Evolutionary conservation across 2,329 filamentous ascomycete genomes (phyloP), one percentile per base, ranked within the genome.

Genomic region (Fusarium fujikuroi): DNA sequence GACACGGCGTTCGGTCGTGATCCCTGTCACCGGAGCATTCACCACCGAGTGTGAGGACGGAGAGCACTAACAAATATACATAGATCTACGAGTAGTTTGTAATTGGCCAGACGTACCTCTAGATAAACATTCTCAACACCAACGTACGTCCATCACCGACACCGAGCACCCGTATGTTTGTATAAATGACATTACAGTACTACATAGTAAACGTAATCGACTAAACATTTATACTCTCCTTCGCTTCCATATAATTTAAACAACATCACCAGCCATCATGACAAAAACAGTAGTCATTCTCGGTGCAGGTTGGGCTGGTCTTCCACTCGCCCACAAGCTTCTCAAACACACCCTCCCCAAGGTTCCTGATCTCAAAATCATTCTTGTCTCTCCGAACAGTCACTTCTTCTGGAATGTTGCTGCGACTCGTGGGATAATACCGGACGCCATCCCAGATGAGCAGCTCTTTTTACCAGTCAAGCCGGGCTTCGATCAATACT

Each of bases 401-500:
- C 85, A 87, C 73, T 87, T 89, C 73, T 89, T 84, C 80, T 89
- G 87, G 87, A 89, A 88, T 74, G 70, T 89, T 11, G 87, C 87
- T 2, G 85, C 87, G 5, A 85, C 87, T n/a, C 86, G 87, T 42
- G 86, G 85, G 70, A 82, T 89, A 43, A 82, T 89, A 28, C 87
- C 87, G 2, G 84, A 83, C 34, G 78, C 82, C 39, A 79, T 88
- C 61, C 80, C 82, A 21, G 85, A 88, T 66, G 82, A 86, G 10
- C 79, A 85, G 64, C 81, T 88, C 56, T 84, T 86, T 76, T 74
- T 81, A 46, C 84, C 87, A 14, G 85, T 89, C 60, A 79, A 80
- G 47, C 77, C 82, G 1, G 84, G 83, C 1, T 84, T 89, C 60
- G 78, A 81, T 21, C 82, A 83, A 42, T 88, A 89, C 70, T 79